Base-by-base conservation (phyloP, 2,329 filamentous ascomycete genomes). In the Huntiella abstrusa region DNA sequence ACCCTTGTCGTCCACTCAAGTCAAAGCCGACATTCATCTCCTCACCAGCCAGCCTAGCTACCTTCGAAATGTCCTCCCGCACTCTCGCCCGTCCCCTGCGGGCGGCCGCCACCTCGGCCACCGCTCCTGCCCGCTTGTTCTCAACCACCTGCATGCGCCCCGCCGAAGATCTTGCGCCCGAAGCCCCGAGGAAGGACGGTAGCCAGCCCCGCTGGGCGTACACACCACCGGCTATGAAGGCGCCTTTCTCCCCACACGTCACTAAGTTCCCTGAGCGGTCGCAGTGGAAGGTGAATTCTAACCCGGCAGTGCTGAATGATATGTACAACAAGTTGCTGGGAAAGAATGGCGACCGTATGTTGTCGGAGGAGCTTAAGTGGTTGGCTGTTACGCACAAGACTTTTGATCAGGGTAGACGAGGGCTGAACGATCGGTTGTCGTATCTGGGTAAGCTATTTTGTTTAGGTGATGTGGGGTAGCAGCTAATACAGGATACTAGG, bases 361-460 rank as follows among this genome's bases (percentile, higher is more conserved):
- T 98, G 49, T 78, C 81, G 2, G 87, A 95, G 12, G 88, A 98
- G 64, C 70, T 91, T 51, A 96, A 95, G 66, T 98, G 91, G 91
- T 67, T 96, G 57, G 87, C 87, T 28, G 75, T 98, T 47, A 98
- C 91, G 53, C 91, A 96, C 63, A 96, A 96, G 73, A 95, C 86
- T 63, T 96, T 94, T 58, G 88, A 98, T 59, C 86, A 96, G 58
- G 91, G 87, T 45, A 71, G 85, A 57, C 79, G 87, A 68, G 88
- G 88, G 1, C 94, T 88, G 65, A 98, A 98, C 60, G 88, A 95
- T 57, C 75, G 84, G 52, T 67, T 98, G 61, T 83, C 86, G n/a
- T 53, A 53, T 45, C 19, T 53, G 16, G 51, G 51, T 53, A 44
- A 34, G 50, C 43, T 12, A 43, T 8, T 16, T 16, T 43, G 45